Percentiles rank a stretch among this genome's conserved stretches.
phyloP scores from a whole-genome alignment of 306 rosid genomes.

The Canavalia ensiformis region DNA sequence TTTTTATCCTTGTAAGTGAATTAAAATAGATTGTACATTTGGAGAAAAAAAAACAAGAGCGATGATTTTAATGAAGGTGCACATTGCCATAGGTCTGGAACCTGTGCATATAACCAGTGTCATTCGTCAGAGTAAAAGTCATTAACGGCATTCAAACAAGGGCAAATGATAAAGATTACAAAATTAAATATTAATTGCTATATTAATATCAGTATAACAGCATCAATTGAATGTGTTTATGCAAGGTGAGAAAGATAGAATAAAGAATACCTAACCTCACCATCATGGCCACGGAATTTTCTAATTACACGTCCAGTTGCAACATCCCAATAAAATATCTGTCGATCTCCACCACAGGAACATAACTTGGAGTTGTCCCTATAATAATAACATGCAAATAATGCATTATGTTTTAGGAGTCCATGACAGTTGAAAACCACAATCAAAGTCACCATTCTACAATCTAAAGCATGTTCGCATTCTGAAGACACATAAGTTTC shows the following conservation, averaged over 20 bases:
- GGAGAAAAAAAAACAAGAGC: not conserved
- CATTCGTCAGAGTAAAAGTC: conserved; percentile 13
- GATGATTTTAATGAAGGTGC: not conserved
- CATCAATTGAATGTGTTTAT: too few relatives aligned
- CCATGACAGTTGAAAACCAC: not conserved
- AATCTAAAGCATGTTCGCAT: not conserved
- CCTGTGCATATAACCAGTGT: not conserved
- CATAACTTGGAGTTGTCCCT: conserved; percentile 89
- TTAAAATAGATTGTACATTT: not conserved
- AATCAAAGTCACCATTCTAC: conserved; percentile 2
- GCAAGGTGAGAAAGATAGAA: not conserved
- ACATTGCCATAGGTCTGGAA: not conserved
- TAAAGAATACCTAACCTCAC: conserved; percentile 71
- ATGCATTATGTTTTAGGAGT: not conserved
- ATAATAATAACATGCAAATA: conserved; percentile 12
- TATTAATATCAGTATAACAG: not conserved
- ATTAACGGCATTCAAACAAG: not conserved
- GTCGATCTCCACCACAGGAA: conserved; percentile 92
- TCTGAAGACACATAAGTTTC: conserved; percentile 25
- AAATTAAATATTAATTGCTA: not conserved
- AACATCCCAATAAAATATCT: conserved; percentile 92
- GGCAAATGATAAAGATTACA: not conserved
- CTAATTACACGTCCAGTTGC: conserved; percentile 84
- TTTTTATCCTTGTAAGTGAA: not conserved
- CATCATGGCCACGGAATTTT: conserved; percentile 90